Conservation (phyloP, 2,329 filamentous ascomycete genomes). For the Epichloe gansuensis region DNA sequence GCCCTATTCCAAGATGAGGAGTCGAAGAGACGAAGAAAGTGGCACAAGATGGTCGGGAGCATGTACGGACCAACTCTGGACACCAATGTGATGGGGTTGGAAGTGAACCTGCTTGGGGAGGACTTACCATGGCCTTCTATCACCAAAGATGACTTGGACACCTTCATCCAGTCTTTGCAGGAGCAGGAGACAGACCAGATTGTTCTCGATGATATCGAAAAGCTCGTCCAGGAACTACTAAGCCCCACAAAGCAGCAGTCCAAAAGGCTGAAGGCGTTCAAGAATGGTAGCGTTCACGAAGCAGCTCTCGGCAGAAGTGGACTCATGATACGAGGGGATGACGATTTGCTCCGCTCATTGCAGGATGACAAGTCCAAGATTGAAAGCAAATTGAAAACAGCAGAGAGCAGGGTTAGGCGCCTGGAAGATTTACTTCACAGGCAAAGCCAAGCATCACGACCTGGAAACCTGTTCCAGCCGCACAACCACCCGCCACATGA, state of each 20-base stretch:
- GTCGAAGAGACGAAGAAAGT: slow-evolving; percentile 73
- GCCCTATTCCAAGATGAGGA: slow-evolving; percentile 88
- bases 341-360: slow-evolving; percentile 65
- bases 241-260: slow-evolving; percentile 76
- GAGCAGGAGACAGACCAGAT: slow-evolving; percentile 51
- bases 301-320: slow-evolving; percentile 78
- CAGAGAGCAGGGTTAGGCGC: slow-evolving; percentile 79
- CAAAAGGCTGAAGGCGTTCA: slow-evolving; percentile 84
- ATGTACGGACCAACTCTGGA: slow-evolving; percentile 59
- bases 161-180: slow-evolving; percentile 57
- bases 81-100: slow-evolving; percentile 60
- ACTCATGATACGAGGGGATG: slow-evolving; percentile 73
- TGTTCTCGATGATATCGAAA: slow-evolving; percentile 59
- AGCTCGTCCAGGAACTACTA: slow-evolving; percentile 67
- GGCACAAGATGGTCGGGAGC: slow-evolving; percentile 75
- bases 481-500: slow-evolving; percentile 34
- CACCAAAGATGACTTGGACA: slow-evolving; percentile 61
- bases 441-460: slow-evolving; percentile 50
- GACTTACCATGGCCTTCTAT: slow-evolving; percentile 70
- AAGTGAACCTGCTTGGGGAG: slow-evolving; percentile 74
- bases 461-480: slow-evolving; percentile 43
- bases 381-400: slow-evolving; percentile 65
- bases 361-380: slow-evolving; percentile 70
- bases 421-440: slow-evolving; percentile 87
- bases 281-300: slow-evolving; percentile 91